Conservation (phyloP, 768 basidiomycete genomes). For the Peribolospora baueri region DNA sequence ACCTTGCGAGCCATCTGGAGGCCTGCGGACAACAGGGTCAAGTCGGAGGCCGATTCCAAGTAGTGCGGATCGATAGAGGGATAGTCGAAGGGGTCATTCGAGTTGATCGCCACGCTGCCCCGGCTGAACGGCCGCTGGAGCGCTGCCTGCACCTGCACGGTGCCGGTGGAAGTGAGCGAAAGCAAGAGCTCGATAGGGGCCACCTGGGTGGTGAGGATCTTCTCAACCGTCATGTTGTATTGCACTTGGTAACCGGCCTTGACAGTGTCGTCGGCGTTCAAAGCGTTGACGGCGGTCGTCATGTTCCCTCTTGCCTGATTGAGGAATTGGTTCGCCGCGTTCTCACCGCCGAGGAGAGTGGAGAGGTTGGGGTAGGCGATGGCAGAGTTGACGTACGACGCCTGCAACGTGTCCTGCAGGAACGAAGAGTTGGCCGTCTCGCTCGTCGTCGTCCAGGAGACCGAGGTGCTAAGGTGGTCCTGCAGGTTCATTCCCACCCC, state of each 20-base stretch:
- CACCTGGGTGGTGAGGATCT: slow-evolving; percentile 14
- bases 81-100: slow-evolving; percentile 33
- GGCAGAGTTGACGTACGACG: slow-evolving; percentile 38
- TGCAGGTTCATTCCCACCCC: slow-evolving; percentile 25
- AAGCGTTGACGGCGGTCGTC: slow-evolving; percentile 15
- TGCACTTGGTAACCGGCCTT: slow-evolving; percentile 13
- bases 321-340: slow-evolving; percentile 27
- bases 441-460: slow-evolving; percentile 7
- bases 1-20: slow-evolving; percentile 19
- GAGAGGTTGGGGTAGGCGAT: slow-evolving; percentile 33
- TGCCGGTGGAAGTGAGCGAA: slow-evolving; percentile 21
- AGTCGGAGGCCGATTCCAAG: slow-evolving; percentile 19
- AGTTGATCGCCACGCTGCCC: slow-evolving; percentile 39
- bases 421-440: too few species aligned
- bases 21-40: slow-evolving; percentile 14
- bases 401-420: too few species aligned
- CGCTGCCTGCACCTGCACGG: slow-evolving; percentile 37
- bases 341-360: slow-evolving; percentile 27
- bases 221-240: slow-evolving; percentile 10
- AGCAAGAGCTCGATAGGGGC: slow-evolving; percentile 37
- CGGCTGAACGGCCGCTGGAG: slow-evolving; percentile 41
- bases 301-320: slow-evolving; percentile 20
- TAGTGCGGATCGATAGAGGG: slow-evolving; percentile 32
- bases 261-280: slow-evolving; percentile 3
- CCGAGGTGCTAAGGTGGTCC: slow-evolving; percentile 18